Percentiles rank a stretch among this genome's conserved stretches.
Evolutionary conservation across 1,284 basidiomycete genomes (phyloP).

Genomic region (Volvariella surrecta): DNA sequence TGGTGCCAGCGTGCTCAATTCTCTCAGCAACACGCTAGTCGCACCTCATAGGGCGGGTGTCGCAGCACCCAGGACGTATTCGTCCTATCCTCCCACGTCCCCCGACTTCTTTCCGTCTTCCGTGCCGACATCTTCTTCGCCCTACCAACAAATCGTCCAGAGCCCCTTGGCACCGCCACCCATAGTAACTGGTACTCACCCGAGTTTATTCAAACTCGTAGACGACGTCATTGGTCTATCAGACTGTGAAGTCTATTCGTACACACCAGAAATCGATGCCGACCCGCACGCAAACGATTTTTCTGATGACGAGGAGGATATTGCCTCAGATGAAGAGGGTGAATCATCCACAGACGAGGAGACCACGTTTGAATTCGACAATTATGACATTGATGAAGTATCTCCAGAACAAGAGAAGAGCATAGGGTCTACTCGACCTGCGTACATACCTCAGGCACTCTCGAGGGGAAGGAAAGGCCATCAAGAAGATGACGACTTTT

Average conservation of each 20-base stretch:
- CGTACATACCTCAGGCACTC: conserved; percentile 25
- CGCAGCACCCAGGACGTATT: conserved; percentile 67
- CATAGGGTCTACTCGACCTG: conserved; percentile 25
- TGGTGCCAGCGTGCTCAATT: conserved; percentile 70
- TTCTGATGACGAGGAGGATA: conserved; percentile 69
- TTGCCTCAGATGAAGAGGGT: conserved; percentile 52
- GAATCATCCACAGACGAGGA: conserved; percentile 56
- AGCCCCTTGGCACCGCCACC: conserved; percentile 63
- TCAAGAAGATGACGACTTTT: conserved; percentile 21
- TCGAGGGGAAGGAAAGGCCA: conserved; percentile 26
- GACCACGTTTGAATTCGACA: conserved; percentile 66
- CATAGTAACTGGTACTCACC: conserved; percentile 64
- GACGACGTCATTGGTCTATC: conserved; percentile 86
- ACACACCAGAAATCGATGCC: conserved; percentile 88
- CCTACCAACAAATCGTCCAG: conserved; percentile 42
- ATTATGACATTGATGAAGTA: conserved; percentile 65
- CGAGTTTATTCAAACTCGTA: conserved; percentile 79
- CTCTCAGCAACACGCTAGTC: conserved; percentile 72
- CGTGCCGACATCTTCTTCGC: conserved; percentile 61
- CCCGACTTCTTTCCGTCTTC: conserved; percentile 68
- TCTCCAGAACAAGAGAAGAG: conserved; percentile 17
- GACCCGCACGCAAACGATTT: conserved; percentile 89
- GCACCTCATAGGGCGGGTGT: conserved; percentile 57
- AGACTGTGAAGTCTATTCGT: conserved; percentile 95
- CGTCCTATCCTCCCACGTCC: conserved; percentile 69